These are phyloP conservation scores for Microcyclospora pomicola DNA, from an alignment of 2,329 filamentous ascomycete genomes.

Conservation along the genomic window DNA sequence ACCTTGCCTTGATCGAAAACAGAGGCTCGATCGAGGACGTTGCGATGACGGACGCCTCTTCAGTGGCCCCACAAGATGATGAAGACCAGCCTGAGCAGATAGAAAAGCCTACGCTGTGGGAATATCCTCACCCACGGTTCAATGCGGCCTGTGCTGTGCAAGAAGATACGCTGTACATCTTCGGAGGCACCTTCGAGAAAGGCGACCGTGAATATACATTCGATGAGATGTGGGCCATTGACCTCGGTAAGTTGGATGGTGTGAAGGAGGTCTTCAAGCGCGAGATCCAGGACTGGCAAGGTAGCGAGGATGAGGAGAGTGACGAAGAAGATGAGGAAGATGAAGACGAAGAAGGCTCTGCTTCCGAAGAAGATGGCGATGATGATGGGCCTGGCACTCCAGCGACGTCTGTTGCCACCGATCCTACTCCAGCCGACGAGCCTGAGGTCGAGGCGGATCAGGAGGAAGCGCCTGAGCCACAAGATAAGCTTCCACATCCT, in stretches of 20 bases:
- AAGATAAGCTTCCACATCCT: conserved; percentile 62
- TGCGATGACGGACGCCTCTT: conserved; percentile 9
- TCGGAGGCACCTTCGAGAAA: conserved; percentile 89
- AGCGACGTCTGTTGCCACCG: conserved; percentile 12
- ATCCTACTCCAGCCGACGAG: conserved; percentile 6
- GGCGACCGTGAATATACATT: conserved; percentile 92
- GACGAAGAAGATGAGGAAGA: conserved; percentile 37
- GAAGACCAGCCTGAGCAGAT: conserved; percentile 40
- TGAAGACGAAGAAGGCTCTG: conserved; percentile 39
- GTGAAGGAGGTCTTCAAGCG: conserved; percentile 82
- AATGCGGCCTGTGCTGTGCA: conserved; percentile 85
- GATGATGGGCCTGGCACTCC: conserved; percentile 34
- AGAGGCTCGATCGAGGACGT: conserved; percentile 46
- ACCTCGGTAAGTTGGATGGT: conserved; percentile 88
- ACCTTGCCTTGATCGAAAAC: conserved; percentile 72
- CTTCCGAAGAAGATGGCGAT: conserved; percentile 33
- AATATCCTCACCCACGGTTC: conserved; percentile 81
- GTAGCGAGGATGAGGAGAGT: conserved; percentile 30
- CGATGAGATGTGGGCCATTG: conserved; percentile 84
- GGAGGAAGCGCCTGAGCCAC: conserved; percentile 35
- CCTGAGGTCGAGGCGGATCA: conserved; percentile 11
- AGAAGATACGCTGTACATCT: conserved; percentile 84
- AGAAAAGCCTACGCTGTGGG: conserved; percentile 50
- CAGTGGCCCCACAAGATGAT: conserved; percentile 26
- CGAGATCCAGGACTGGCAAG: conserved; percentile 74